Base-by-base conservation (phyloP, 495 filamentous ascomycete genomes). In the Neurospora sp. region DNA sequence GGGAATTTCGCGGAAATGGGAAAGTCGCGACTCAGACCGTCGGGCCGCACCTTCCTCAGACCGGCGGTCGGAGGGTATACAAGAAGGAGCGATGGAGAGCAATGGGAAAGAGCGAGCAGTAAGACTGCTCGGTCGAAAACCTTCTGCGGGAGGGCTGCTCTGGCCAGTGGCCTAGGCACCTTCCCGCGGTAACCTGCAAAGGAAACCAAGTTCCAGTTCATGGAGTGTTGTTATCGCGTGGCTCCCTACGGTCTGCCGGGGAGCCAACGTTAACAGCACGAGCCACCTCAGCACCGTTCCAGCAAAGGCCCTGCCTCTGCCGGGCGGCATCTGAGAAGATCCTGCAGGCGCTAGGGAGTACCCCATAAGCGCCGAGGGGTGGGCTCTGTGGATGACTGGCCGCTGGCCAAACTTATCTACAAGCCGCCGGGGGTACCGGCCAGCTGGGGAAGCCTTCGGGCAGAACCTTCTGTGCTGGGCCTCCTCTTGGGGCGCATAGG, bases 401-500 rank as follows among this genome's bases (percentile, higher is more conserved):
- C 42, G 19, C 1, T 45, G 7, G 42, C 19, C 19, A 21, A 45
- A 45, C 3, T n/a, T 45, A 45, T 45, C 45, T 28, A 74, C n/a
- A 71, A 71, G 69, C 72, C 72, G 31, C 37, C 37, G 37, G 69
- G 69, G 72, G 69, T 54, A 71, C 45, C 42, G 42, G 72, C 42
- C 36, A 69, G 38, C 11, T 54, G 34, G 40, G 69, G 72, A 73
- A 59, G 69, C 69, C n/a, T 21, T 28, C 13, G 19, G 31, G 69
- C 69, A 5, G 42, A 73, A 70, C 42, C 42, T 54, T 31, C 31
- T 59, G 34, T 40, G 42, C 31, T 43, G 36, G 66, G 79, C 82
- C 81, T 85, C 80, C 83, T 79, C 78, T 80, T 79, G 81, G 76
- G 79, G 77, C 74, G 72, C 74, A 74, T 77, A 85, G 82, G 79